Percentiles rank a stretch among this genome's conserved stretches.
Conservation (phyloP, 306 rosid genomes). For the Myrica gale region DNA sequence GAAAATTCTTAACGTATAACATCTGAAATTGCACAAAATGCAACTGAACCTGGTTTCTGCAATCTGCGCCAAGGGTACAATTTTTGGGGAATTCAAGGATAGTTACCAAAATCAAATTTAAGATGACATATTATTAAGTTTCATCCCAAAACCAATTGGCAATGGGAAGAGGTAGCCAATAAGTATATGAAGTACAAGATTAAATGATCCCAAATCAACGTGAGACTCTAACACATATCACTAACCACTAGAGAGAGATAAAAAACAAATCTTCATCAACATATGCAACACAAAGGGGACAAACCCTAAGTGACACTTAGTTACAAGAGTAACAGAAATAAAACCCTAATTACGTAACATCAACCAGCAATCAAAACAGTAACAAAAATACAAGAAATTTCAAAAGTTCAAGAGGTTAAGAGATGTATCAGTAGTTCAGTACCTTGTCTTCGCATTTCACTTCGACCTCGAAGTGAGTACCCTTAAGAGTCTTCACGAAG, state of each 20-base stretch:
- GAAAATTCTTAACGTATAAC: background rate
- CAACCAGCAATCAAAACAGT: background rate
- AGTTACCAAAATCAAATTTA: background rate
- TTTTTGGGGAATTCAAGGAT: background rate
- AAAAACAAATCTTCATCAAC: background rate
- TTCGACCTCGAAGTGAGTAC: slow-evolving; percentile 64
- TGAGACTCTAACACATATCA: no score
- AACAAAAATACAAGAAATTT: background rate
- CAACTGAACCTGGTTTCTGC: background rate
- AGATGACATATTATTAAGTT: no score
- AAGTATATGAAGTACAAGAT: no score
- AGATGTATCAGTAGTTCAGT: background rate
- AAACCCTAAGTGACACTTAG: slow-evolving; percentile 30
- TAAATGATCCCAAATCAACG: no score
- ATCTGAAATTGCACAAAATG: background rate
- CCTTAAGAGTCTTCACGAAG: slow-evolving; percentile 69
- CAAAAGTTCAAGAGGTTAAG: background rate
- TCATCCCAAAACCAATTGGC: no score
- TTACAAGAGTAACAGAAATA: background rate
- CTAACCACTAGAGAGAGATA: background rate
- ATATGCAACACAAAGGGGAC: background rate
- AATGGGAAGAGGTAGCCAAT: no score
- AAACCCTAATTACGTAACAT: slow-evolving; percentile 29
- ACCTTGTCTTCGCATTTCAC: slow-evolving; percentile 52
- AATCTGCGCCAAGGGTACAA: background rate